Base-by-base conservation (phyloP, 331 rosid species). In the Phaseolus coccineus region DNA sequence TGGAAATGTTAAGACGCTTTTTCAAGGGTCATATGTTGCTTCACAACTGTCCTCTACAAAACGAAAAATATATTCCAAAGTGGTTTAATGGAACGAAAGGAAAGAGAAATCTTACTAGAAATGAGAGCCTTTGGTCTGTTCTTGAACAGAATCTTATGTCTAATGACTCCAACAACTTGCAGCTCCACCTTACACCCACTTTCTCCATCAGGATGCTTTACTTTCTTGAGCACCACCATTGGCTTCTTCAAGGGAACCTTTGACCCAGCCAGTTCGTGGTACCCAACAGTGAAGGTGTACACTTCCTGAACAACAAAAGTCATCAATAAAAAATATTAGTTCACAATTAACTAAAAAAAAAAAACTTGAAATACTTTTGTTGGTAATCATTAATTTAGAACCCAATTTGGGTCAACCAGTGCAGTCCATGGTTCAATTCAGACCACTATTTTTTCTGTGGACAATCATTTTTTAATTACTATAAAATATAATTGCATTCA, bases 231-330 rank as follows among this genome's bases (percentile, higher is more conserved):
- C 78, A 93, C 98, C 83, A 91, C 73, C 75, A 84, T n/a, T 8
- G 99, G 98, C 80, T 95, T 95, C 91, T 89, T 95, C 73, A 95
- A 80, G 30, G 94, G 73, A 61, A 90, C 83, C 75, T 91, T 96
- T 11, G 90, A 86, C 74, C 99, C 99, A 11, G 92, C 83, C 88
- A 95, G 75, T 76, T 95, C 98, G 46, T 93, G 98, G 73, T 93
- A 95, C 65, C 97, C 99, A 44, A 93, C 76, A 4, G 93, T 91
- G 72, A 93, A 88, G 12, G 94, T 89, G 85, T 90, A 93, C 2
- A 75, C 83, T 87, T 90, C 96, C 96, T 93, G 77, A 65, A 33
- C 53, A 70, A 50, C 27, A 37, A 71, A 62, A 77, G 63, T 37
- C 44, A 25, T 1, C 16, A 13, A 28, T 25, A 67, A 44, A 57